Base-by-base conservation (phyloP, 495 filamentous ascomycete species). In the Penicillium egyptiacum region DNA sequence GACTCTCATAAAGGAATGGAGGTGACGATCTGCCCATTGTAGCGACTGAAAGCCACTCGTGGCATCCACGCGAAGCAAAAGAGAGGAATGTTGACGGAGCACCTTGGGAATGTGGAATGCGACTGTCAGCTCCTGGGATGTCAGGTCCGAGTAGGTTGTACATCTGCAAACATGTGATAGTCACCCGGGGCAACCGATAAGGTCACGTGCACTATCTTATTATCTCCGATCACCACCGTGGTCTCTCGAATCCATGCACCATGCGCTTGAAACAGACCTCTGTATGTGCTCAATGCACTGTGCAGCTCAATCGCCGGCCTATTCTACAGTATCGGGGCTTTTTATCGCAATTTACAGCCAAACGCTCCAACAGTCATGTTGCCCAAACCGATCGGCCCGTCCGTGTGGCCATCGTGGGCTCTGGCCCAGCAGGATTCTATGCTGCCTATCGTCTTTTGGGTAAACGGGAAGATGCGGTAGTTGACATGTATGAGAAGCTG, bases 401-500 rank as follows among this genome's bases (percentile, higher is more conserved):
- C 56, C 87, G 88, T 35, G 79, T 98, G 59, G 94, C 92, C 61
- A 81, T 98, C 52, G 86, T 98, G 66, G 94, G 94, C 51, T 97
- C 95, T 35, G 94, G 94, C 0, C 94, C 94, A 5, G 94, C 95
- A 42, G 94, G 94, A 5, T 98, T 98, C 73, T 98, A 98, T 67
- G 89, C 95, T 5, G 87, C 94, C 4, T 89, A 92, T 59, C 81
- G 91, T 54, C 81, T 93, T 53, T 84, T 98, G 74, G 79, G 83
- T 23, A 91, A 85, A 59, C 79, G 92, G 14, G 75, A 82, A 14
- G 74, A 86, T 70, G 84, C 88, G 8, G 76, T 86, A 41, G 84
- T 98, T 4, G 92, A 96, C 69, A 98, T 98, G 95, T 98, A 96
- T 70, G 94, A 98, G 72, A 85, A 88, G 22, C 74, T 97, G 9